A percentile compares a stretch with the other conserved stretches of the same genome.
These are phyloP conservation scores for Saccharum spontaneum DNA, from an alignment of 176 grass and related monocot genomes.

Conservation along the genomic window DNA sequence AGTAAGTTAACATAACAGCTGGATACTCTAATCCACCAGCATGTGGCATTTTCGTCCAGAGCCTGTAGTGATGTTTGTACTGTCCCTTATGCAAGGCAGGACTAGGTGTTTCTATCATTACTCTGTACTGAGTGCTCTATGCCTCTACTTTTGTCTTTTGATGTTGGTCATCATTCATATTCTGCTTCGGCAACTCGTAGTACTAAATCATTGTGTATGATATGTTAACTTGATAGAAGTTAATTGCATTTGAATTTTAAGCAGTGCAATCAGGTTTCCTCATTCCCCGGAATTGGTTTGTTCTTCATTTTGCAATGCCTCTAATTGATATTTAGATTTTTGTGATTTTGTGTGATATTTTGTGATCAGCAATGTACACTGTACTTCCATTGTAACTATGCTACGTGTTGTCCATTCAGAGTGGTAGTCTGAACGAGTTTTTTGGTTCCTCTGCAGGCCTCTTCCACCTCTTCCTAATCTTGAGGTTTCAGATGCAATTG, in stretches of 20 bases:
- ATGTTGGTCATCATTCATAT: neutral
- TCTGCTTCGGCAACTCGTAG: neutral
- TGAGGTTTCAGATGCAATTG: conserved; percentile 72
- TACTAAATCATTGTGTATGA: neutral
- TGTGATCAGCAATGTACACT: neutral
- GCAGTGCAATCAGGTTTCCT: neutral
- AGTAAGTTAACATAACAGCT: conserved; percentile 13
- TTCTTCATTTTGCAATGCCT: neutral
- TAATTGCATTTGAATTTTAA: neutral
- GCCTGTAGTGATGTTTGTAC: neutral
- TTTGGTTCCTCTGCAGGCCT: conserved; percentile 54
- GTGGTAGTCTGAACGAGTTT: neutral
- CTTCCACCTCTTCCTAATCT: conserved; percentile 91
- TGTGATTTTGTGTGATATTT: neutral
- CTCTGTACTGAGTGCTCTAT: neutral
- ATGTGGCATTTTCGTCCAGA: neutral
- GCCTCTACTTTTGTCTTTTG: neutral
- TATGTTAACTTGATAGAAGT: conserved; percentile 2
- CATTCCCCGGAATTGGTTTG: neutral
- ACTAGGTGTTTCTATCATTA: neutral
- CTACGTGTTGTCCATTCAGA: neutral
- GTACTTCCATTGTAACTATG: neutral
- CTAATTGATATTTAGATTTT: neutral
- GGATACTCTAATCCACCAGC: conserved; percentile 8
- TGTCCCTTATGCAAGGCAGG: neutral